Conservation (phyloP, 441 rosid genomes). For the California macrophylla region DNA sequence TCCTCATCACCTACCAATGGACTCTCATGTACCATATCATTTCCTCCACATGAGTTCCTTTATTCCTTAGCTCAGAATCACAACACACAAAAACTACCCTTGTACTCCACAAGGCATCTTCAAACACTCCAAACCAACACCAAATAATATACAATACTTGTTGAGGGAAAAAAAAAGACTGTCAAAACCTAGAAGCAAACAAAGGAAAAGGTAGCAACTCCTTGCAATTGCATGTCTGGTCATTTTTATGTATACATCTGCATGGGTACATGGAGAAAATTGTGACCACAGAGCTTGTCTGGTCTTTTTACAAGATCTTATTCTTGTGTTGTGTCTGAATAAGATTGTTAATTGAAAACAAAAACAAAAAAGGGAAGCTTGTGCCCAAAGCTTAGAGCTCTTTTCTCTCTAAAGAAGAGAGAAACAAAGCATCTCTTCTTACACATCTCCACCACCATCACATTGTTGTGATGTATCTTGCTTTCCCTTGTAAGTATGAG, state of each 20-base stretch:
- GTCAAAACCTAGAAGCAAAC: not conserved
- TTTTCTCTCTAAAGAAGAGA: constrained; percentile 28
- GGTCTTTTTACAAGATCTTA: not conserved
- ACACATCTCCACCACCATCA: constrained; percentile 15
- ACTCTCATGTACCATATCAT: not conserved
- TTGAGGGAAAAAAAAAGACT: not conserved
- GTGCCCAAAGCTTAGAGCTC: constrained; percentile 22
- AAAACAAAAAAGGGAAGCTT: constrained; percentile 25
- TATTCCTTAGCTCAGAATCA: not conserved
- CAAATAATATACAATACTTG: not conserved
- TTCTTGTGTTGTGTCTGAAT: not conserved
- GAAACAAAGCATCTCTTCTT: constrained; percentile 67
- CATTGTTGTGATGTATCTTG: constrained; percentile 17
- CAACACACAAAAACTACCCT: not conserved
- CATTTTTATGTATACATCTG: not conserved
- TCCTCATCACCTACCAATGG: not conserved
- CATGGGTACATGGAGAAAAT: not conserved
- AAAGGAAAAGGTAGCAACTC: not conserved
- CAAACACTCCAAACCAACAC: not conserved
- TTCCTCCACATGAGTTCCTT: not conserved
- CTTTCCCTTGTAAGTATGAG: constrained; percentile 47
- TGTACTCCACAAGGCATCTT: not conserved
- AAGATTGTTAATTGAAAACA: not conserved
- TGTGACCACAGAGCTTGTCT: not conserved
- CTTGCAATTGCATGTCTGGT: not conserved